Evolutionary conservation across 768 basidiomycete genomes (phyloP).

Genomic region (Boletus tomentosulus): DNA sequence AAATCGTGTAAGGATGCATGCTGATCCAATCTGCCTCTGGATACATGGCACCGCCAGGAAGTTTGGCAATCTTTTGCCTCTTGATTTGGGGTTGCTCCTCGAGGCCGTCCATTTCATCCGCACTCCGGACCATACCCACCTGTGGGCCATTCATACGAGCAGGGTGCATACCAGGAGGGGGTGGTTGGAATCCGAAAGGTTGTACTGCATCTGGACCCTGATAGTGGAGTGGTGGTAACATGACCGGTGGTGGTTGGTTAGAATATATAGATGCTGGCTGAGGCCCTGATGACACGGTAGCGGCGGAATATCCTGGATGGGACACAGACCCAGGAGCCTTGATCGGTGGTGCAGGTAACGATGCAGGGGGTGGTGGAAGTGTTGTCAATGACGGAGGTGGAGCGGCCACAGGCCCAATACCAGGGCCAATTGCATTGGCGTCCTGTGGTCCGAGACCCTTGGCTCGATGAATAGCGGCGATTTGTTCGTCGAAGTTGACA

Average conservation of each 20-base stretch:
- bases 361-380: slow-evolving; percentile 65
- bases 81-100: slow-evolving; percentile 81
- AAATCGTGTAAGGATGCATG: slow-evolving; percentile 90
- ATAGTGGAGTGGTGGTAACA: slow-evolving; percentile 83
- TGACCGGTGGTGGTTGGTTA: slow-evolving; percentile 60
- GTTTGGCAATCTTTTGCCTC: slow-evolving; percentile 79
- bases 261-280: slow-evolving; percentile 79
- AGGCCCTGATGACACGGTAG: slow-evolving; percentile 87
- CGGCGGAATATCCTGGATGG: slow-evolving; percentile 65
- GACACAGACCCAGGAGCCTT: slow-evolving; percentile 39
- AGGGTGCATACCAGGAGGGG: slow-evolving; percentile 64
- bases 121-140: slow-evolving; percentile 69
- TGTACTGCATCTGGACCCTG: slow-evolving; percentile 74
- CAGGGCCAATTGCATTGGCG: slow-evolving; percentile 75
- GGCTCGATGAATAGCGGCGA: slow-evolving; percentile 91
- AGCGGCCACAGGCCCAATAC: slow-evolving; percentile 78
- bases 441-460: slow-evolving; percentile 88
- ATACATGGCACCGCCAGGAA: slow-evolving; percentile 80
- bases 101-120: slow-evolving; percentile 76
- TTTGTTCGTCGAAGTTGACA: slow-evolving; percentile 97
- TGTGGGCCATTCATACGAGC: slow-evolving; percentile 60
- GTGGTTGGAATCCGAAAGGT: slow-evolving; percentile 76
- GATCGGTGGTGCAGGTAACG: slow-evolving; percentile 66
- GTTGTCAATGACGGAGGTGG: slow-evolving; percentile 58
- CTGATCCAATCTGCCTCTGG: slow-evolving; percentile 87